Evolutionary conservation across 225 moss, liverwort and hornwort genomes (phyloP), one percentile per base, ranked within the genome.

Genomic region (Sphagnum tenellum): DNA sequence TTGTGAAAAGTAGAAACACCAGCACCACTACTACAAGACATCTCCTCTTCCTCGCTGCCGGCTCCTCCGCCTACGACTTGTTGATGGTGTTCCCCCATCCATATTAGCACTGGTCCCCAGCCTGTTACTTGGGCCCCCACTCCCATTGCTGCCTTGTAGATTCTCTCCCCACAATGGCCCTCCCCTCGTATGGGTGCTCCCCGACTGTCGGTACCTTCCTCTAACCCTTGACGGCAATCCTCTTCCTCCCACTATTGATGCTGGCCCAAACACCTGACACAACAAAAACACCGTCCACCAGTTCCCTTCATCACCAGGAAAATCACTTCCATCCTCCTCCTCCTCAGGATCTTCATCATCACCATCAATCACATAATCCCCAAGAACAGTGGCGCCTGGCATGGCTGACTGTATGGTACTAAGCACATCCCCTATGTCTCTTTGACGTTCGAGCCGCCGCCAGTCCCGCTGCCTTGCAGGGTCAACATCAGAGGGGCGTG

Each of bases 401-500:
- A 96, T 88, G 61, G 84, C 84, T 2, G 84, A 88, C 55, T 81
- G 72, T 9, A 88, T 89, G 50, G 92, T 92, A 61, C 95, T 96
- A 13, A 96, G 78, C 55, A 96, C 95, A 68, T 96, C 95, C n/a
- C 92, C 95, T 3, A 92, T 82, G 76, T 96, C 95, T 3, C 95
- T 89, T 86, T 96, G 95, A 12, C 95, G 89, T 74, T 96, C 95
- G 68, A 96, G 75, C 68, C 81, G 92, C 70, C 86, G 81, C 95
- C 95, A 96, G 62, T 88, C 81, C 50, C 88, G 92, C 62, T 92
- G 83, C 47, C 95, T 77, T 12, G 63, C 88, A 10, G 92, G 92
- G 75, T 96, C 95, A 48, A 96, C 89, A 71, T 96, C 95, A 11
- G 95, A 92, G 3, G 95, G 95, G 5, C 95, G 88, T 3, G 95